phyloP scores from a whole-genome alignment of 2,329 filamentous ascomycete genomes.

The Sphaerulina musiva region DNA sequence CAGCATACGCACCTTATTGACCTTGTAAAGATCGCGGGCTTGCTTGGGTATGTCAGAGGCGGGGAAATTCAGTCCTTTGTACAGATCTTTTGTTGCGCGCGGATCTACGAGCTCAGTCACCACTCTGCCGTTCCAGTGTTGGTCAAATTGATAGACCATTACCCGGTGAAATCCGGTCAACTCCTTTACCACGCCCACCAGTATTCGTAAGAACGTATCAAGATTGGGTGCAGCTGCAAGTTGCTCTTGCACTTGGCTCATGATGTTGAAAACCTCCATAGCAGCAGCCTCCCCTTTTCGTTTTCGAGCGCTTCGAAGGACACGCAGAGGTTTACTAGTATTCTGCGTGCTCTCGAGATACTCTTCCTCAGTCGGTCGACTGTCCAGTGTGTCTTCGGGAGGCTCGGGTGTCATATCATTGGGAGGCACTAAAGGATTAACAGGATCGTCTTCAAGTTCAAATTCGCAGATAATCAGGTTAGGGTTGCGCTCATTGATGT shows the following conservation, averaged over 20 bases:
- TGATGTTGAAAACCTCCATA: conserved; percentile 86
- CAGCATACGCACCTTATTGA: conserved; percentile 81
- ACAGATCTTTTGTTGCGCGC: conserved; percentile 70
- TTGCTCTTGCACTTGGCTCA: conserved; percentile 87
- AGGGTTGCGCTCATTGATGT: conserved; percentile 61
- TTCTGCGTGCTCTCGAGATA: conserved; percentile 68
- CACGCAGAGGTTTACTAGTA: conserved; percentile 67
- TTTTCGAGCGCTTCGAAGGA: conserved; percentile 68
- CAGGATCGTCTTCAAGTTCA: conserved; percentile 70
- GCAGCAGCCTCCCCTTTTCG: conserved; percentile 70
- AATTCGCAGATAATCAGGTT: conserved; percentile 81
- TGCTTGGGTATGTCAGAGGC: conserved; percentile 81
- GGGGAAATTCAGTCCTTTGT: conserved; percentile 81
- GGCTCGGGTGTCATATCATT: conserved; percentile 55
- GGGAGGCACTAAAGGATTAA: conserved; percentile 59
- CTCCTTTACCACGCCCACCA: conserved; percentile 82
- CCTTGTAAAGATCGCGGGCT: conserved; percentile 78
- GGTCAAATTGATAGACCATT: conserved; percentile 89
- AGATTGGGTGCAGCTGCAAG: conserved; percentile 65
- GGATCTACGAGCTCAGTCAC: conserved; percentile 84
- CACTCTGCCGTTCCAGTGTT: conserved; percentile 73
- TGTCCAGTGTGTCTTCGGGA: conserved; percentile 67
- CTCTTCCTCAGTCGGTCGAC: conserved; percentile 67
- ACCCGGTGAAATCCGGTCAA: conserved; percentile 85
- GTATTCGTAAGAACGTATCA: conserved; percentile 67